phyloP scores from a whole-genome alignment of 352 stramenopile species.

The Phytophthora ramorum region DNA sequence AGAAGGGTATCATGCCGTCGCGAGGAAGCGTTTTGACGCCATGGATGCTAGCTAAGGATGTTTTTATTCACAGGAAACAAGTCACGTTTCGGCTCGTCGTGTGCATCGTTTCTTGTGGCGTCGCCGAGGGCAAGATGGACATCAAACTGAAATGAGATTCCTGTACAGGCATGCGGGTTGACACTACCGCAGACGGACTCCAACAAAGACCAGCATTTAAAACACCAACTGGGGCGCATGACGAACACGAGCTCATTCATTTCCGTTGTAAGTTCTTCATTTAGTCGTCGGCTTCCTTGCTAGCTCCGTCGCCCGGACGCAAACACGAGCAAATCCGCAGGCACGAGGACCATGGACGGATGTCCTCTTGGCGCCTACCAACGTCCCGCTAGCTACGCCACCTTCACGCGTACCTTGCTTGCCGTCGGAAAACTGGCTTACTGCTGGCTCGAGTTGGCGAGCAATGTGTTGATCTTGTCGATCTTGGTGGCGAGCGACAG shows the following conservation, averaged over 20 bases:
- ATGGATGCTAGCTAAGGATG: conserved; percentile 37
- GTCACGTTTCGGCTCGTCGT: conserved; percentile 17
- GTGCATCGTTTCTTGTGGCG: background rate
- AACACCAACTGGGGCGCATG: conserved; percentile 13
- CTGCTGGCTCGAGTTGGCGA: conserved; percentile 70
- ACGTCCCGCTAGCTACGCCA: conserved; percentile 19
- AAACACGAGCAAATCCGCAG: conserved; percentile 19
- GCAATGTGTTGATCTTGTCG: conserved; percentile 93
- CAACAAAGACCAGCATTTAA: background rate
- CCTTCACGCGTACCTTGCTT: conserved; percentile 27
- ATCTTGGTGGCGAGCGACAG: conserved; percentile 95
- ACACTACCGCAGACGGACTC: background rate
- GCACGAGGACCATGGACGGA: conserved; percentile 1
- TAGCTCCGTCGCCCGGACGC: conserved; percentile 15
- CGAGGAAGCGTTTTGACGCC: conserved; percentile 14
- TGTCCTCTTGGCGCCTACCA: background rate
- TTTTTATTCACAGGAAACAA: conserved; percentile 40
- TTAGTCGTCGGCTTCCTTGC: conserved; percentile 26
- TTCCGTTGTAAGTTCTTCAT: conserved; percentile 40
- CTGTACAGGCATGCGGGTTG: background rate
- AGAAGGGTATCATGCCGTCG: conserved; percentile 21
- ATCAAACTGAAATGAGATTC: background rate
- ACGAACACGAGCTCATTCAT: conserved; percentile 32
- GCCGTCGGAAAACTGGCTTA: conserved; percentile 28
- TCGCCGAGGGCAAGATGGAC: background rate